Percentiles rank a stretch among this genome's conserved stretches.
Conservation (phyloP, 2,329 filamentous ascomycete species). For the Clarireedia monteithiana region DNA sequence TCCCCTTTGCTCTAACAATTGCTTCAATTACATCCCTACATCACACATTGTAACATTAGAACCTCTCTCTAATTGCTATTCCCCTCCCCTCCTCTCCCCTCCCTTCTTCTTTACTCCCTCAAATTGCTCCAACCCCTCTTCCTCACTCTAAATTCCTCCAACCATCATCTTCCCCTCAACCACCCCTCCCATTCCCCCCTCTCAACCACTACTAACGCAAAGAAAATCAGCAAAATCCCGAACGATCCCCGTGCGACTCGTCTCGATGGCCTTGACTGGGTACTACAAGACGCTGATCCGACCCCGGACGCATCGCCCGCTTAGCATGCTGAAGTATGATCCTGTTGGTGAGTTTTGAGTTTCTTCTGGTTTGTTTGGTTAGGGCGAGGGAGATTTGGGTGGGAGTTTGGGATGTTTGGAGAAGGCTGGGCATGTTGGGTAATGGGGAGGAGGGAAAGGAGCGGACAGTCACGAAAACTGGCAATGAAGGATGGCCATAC, state of each 20-base stretch:
- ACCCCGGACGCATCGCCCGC: conserved; percentile 69
- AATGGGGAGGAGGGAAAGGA: neutral
- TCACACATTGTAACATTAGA: no score
- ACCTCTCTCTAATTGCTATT: neutral
- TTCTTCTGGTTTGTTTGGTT: neutral
- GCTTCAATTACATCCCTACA: no score
- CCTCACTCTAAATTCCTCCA: neutral
- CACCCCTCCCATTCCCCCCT: neutral
- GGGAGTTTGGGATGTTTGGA: neutral
- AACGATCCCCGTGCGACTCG: conserved; percentile 83
- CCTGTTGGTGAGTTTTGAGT: conserved; percentile 62
- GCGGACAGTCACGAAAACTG: no score
- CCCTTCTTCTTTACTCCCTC: neutral
- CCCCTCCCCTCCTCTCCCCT: neutral
- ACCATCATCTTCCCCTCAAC: neutral
- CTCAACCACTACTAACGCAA: neutral
- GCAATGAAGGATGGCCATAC: no score
- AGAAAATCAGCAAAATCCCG: conserved; percentile 61
- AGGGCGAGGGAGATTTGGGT: neutral
- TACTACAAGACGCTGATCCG: conserved; percentile 91
- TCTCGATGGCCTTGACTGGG: conserved; percentile 98
- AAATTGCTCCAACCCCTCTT: neutral
- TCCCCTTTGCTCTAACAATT: neutral
- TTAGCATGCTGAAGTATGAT: conserved; percentile 99
- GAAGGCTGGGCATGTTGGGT: neutral